phyloP scores from a whole-genome alignment of 192 early-diverging fungal species.

The Coemansia sp. region DNA sequence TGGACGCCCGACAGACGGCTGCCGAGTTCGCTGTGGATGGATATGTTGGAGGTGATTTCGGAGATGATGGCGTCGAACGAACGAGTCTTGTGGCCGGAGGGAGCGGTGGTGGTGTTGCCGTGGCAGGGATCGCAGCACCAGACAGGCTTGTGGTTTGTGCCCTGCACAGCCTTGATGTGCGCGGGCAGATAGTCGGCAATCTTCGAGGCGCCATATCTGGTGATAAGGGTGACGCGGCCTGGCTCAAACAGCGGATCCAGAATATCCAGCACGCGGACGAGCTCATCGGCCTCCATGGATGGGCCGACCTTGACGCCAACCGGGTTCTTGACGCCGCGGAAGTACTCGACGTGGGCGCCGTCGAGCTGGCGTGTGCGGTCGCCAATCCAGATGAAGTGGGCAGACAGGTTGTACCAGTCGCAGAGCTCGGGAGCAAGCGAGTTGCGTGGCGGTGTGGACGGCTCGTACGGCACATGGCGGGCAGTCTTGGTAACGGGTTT shows the following conservation, averaged over 20 bases:
- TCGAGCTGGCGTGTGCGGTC: slow-evolving; percentile 95
- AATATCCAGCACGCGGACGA: slow-evolving; percentile 80
- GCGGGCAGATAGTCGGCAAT: slow-evolving; percentile 79
- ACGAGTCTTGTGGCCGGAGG: slow-evolving; percentile 86
- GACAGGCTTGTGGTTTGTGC: slow-evolving; percentile 82
- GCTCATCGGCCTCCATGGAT: slow-evolving; percentile 82
- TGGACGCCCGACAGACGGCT: slow-evolving; percentile 91
- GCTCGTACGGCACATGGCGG: slow-evolving; percentile 40
- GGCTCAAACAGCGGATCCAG: slow-evolving; percentile 83
- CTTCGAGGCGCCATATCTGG: slow-evolving; percentile 87
- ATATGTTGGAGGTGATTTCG: slow-evolving; percentile 82
- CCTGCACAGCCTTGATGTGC: slow-evolving; percentile 89
- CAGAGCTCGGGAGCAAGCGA: slow-evolving; percentile 44
- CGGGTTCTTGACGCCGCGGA: slow-evolving; percentile 95
- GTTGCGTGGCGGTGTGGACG: slow-evolving; percentile 42
- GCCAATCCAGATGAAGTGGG: slow-evolving; percentile 99
- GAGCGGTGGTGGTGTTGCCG: slow-evolving; percentile 89
- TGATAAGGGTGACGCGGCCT: slow-evolving; percentile 94
- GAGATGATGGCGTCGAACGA: slow-evolving; percentile 84
- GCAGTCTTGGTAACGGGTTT: slow-evolving; percentile 26
- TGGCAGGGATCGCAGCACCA: slow-evolving; percentile 99
- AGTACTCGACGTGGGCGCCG: slow-evolving; percentile 96
- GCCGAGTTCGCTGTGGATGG: slow-evolving; percentile 73
- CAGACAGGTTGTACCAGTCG: slow-evolving; percentile 88
- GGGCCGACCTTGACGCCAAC: slow-evolving; percentile 97